Percentiles rank a stretch among this genome's conserved stretches.
Conservation (phyloP, 306 rosid genomes). For the Carpinus fangiana region DNA sequence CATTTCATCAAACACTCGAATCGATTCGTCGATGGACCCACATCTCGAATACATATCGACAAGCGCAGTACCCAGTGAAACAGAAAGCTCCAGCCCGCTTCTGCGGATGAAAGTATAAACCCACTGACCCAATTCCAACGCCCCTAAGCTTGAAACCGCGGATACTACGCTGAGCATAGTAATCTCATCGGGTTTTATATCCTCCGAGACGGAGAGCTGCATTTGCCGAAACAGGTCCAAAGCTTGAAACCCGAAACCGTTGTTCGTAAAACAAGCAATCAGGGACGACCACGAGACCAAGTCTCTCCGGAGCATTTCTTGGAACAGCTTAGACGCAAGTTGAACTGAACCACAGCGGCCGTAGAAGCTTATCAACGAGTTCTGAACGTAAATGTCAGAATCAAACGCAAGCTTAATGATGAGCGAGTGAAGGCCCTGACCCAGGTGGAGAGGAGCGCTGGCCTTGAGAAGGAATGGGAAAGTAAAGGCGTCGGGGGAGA, state of each 20-base stretch:
- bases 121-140: conserved; percentile 60
- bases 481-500: conserved; percentile 52
- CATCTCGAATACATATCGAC: conserved; percentile 64
- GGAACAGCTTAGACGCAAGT: conserved; percentile 44
- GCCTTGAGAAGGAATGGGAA: conserved; percentile 60
- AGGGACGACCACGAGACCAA: conserved; percentile 63
- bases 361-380: conserved; percentile 43
- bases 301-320: conserved; percentile 46
- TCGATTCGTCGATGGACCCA: conserved; percentile 51
- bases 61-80: conserved; percentile 59
- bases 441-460: conserved; percentile 22
- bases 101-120: conserved; percentile 37
- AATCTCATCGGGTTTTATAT: conserved; percentile 39
- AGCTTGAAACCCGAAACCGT: conserved; percentile 41
- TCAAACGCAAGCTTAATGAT: conserved; percentile 46
- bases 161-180: conserved; percentile 51
- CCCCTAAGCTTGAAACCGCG: conserved; percentile 55
- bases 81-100: conserved; percentile 30
- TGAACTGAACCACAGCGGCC: conserved; percentile 37
- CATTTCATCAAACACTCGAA: conserved; percentile 54
- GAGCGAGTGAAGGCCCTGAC: conserved; percentile 33
- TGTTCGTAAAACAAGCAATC: conserved; percentile 40
- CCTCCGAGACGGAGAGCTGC: conserved; percentile 45
- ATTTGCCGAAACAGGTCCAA: conserved; percentile 45
- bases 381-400: conserved; percentile 45